Base-by-base conservation (phyloP, 495 filamentous ascomycete genomes). In the Tuber magnatum region DNA sequence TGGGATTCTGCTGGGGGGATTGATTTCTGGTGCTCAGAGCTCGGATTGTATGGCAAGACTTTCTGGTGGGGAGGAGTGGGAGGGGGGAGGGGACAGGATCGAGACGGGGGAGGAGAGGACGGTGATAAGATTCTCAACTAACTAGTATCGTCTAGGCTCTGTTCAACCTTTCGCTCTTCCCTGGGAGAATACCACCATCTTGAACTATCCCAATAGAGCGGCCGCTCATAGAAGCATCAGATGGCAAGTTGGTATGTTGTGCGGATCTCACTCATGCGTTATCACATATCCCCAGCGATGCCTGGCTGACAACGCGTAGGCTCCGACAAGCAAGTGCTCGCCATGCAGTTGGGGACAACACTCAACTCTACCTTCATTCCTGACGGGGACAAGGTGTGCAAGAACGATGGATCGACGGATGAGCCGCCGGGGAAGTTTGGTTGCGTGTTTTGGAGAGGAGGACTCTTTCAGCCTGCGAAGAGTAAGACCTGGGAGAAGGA, bases 361-460 rank as follows among this genome's bases (percentile, higher is more conserved):
- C 41, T 79, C 14, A 79, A 79, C 38, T 79, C 77, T 32, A 72
- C 77, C 10, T 79, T 79, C 48, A 56, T 80, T 9, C 78, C 77
- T 16, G 78, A 80, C 22, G 46, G 72, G 1, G 43, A 71, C 69
- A 70, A 56, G 32, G 78, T 80, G 28, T 80, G 78, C 51, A 71
- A 77, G 22, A 71, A 71, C 20, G 43, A 41, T 41, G 69, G 40
- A 38, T 2, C 18, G 3, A 71, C 32, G 1, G 74, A 68, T 35
- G 78, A 79, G 38, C 46, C 70, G 4, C 56, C 56, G 28, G 56
- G 56, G 56, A 65, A 65, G 32, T 35, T 65, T 65, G 77, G 74
- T 35, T 81, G 80, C 44, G 48, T 81, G 14, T 78, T 78, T 41
- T 81, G 80, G 80, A 73, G 80, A 32, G 80, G 80, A 20, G 80